Evolutionary conservation across 495 filamentous ascomycete genomes (phyloP), one percentile per base, ranked within the genome.

Genomic region (Podospora fimiseda): DNA sequence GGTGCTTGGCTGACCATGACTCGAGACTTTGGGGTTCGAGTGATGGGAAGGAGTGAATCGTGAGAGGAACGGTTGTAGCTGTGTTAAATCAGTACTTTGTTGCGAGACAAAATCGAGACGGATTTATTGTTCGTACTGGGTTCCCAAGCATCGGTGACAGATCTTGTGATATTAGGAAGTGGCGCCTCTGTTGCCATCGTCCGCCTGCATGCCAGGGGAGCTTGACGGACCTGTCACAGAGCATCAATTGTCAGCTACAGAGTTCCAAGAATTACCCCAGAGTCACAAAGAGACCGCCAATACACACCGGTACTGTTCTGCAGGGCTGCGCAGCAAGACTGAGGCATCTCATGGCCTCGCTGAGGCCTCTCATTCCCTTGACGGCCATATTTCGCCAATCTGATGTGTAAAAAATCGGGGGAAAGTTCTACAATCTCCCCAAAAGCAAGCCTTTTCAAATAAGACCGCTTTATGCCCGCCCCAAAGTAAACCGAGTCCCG

Each of bases 21-120:
- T 87, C 80, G 66, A 95, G 86, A 33, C 83, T 79, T 43, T 83
- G 65, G 19, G 93, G 93, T 68, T 96, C 90, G 74, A 97, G 83
- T 14, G 83, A 75, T 30, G 94, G 93, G 75, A 96, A 99, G 60
- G 77, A 71, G 81, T 96, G 87, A 73, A 95, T 79, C 44, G 93
- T 97, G 9, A 90, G 74, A 24, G 82, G 78, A 59, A 94, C 88
- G 21, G 72, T 74, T 24, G 80, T 72, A 33, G 71, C 81, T 79
- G 38, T 14, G 1, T 21, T 23, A 1, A 14, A 16, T 33, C 14
- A 33, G 42, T 27, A 52, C 38, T 6, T n/a, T 3, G 2, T 9
- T 1, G 19, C 2, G 14, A 22, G 14, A 19, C 14, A 13, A 5
- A 21, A 5, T 19, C 8, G n/a, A 13, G 27, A 11, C 3, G 39